Evolutionary conservation across 352 stramenopile species (phyloP).

Genomic region (Phytophthora quininea): DNA sequence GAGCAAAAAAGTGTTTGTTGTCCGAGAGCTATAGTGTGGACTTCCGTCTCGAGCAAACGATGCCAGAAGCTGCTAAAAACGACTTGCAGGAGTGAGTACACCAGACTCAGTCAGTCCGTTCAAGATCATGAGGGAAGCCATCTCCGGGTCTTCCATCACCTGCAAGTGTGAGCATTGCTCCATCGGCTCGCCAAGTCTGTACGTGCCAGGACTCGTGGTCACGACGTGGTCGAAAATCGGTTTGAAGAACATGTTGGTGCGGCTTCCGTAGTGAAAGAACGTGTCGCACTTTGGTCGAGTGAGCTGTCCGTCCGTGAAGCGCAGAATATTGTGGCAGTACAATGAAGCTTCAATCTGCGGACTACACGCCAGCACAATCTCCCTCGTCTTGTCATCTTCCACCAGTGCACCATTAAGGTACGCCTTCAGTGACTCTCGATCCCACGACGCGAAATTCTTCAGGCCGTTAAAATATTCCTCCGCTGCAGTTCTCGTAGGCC

Average conservation of each 20-base stretch:
- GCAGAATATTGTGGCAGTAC: conserved; percentile 40
- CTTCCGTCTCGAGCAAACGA: too few species aligned
- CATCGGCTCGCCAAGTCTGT: conserved; percentile 35
- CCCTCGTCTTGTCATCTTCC: conserved; percentile 31
- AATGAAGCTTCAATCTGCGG: conserved; percentile 44
- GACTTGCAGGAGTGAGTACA: too few species aligned
- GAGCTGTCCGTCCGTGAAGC: conserved; percentile 36
- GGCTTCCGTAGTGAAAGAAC: conserved; percentile 39
- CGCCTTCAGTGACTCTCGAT: conserved; percentile 39
- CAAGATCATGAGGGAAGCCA: conserved; percentile 32
- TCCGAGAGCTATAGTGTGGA: too few species aligned
- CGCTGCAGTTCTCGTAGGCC: conserved; percentile 18
- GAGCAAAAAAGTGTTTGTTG: too few species aligned
- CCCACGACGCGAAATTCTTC: conserved; percentile 44
- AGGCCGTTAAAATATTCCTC: conserved; percentile 27
- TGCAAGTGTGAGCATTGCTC: conserved; percentile 38
- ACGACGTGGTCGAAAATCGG: conserved; percentile 29
- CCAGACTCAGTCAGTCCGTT: conserved; percentile 21
- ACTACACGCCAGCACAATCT: conserved; percentile 38
- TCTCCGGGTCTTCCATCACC: conserved; percentile 45
- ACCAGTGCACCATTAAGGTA: conserved; percentile 42
- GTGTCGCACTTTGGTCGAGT: conserved; percentile 39
- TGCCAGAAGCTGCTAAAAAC: too few species aligned
- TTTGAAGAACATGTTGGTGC: conserved; percentile 39
- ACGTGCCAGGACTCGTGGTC: conserved; percentile 33